Evolutionary conservation across 1,284 basidiomycete genomes (phyloP).

Genomic region (Tetrapyrgos nigripes): DNA sequence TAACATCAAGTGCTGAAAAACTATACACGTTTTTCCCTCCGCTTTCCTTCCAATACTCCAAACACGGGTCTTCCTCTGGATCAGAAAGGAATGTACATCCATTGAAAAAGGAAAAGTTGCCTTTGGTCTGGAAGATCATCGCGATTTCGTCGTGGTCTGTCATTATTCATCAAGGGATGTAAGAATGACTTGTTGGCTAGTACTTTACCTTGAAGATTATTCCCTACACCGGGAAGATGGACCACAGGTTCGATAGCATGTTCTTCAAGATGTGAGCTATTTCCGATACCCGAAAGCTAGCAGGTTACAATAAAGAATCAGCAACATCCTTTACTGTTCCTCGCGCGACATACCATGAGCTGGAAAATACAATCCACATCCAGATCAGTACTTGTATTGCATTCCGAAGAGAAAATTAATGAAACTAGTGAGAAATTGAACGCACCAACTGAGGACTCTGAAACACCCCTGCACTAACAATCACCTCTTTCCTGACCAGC

Average conservation of each 20-base stretch:
- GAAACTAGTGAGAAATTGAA: too few species aligned
- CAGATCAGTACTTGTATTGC: too few species aligned
- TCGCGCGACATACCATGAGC: slow-evolving; percentile 29
- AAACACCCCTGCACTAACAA: slow-evolving; percentile 23
- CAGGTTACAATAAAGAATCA: neutral
- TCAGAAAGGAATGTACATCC: slow-evolving; percentile 31
- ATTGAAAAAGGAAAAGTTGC: slow-evolving; percentile 28
- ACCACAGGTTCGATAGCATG: slow-evolving; percentile 31
- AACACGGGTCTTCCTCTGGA: slow-evolving; percentile 30
- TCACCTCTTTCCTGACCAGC: slow-evolving; percentile 19
- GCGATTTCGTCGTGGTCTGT: slow-evolving; percentile 37
- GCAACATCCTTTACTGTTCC: neutral
- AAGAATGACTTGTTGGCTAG: too few species aligned
- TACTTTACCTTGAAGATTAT: slow-evolving; percentile 34
- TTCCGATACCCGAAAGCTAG: slow-evolving; percentile 37
- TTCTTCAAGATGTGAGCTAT: slow-evolving; percentile 25
- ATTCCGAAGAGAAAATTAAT: too few species aligned
- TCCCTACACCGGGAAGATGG: slow-evolving; percentile 35
- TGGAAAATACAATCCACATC: slow-evolving; percentile 5
- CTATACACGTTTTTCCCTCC: slow-evolving; percentile 28
- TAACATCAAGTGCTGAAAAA: slow-evolving; percentile 22
- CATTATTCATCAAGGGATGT: neutral
- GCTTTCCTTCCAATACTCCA: slow-evolving; percentile 27
- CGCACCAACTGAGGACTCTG: slow-evolving; percentile 22
- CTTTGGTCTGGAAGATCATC: slow-evolving; percentile 32